Evolutionary conservation across 108 stramenopile genomes (phyloP).

Genomic region (Nannochloropsis oceanica): DNA sequence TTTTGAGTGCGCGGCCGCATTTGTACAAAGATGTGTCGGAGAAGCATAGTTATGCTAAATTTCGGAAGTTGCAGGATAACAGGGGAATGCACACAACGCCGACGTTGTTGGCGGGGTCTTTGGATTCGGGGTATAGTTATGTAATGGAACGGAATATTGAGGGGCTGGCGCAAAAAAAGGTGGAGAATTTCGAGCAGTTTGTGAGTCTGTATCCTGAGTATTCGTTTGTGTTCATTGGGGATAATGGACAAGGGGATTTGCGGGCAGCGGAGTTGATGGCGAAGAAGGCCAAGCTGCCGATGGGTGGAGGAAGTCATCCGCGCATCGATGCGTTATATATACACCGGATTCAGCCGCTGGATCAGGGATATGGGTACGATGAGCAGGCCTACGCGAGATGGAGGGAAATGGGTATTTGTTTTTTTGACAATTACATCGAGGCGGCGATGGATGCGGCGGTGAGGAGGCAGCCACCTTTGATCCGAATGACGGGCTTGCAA

Average conservation of each 20-base stretch:
- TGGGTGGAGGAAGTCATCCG: background rate
- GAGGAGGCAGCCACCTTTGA: background rate
- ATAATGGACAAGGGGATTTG: conserved; percentile 97
- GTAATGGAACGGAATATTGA: conserved; percentile 74
- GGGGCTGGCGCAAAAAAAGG: conserved; percentile 63
- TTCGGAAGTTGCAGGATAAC: conserved; percentile 59
- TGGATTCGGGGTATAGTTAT: conserved; percentile 73
- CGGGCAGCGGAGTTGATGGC: conserved; percentile 89
- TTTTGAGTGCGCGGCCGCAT: conserved; percentile 91
- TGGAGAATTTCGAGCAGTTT: conserved; percentile 81
- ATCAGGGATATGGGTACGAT: conserved; percentile 34
- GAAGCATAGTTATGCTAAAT: conserved; percentile 51
- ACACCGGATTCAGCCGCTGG: background rate
- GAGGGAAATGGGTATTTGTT: conserved; percentile 42
- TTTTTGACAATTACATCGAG: conserved; percentile 77
- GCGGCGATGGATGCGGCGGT: conserved; percentile 77
- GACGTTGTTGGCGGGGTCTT: conserved; percentile 76
- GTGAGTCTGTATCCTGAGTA: conserved; percentile 90
- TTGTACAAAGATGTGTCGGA: conserved; percentile 81
- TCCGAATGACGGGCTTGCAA: conserved; percentile 7
- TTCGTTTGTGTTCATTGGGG: conserved; percentile 84
- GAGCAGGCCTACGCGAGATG: conserved; percentile 26
- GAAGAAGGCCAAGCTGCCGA: conserved; percentile 27
- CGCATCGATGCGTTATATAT: background rate
- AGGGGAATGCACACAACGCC: conserved; percentile 77